Evolutionary conservation across 2,329 filamentous ascomycete genomes (phyloP).

Genomic region (Pyrenophora graminea): DNA sequence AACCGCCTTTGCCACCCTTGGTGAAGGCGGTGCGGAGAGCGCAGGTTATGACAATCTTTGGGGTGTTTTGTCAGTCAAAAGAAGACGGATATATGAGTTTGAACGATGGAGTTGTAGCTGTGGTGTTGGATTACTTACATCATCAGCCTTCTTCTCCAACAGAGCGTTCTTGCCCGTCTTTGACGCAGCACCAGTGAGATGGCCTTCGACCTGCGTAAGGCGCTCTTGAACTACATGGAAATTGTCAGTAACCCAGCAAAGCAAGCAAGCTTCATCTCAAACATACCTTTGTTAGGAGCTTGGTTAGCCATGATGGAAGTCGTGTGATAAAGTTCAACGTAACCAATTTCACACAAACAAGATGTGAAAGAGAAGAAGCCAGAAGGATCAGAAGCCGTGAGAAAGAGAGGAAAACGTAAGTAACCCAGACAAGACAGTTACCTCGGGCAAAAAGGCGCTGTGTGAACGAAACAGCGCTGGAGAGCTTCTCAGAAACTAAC

Average conservation of each 20-base stretch:
- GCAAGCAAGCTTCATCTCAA: not conserved
- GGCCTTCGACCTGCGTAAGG: conserved; percentile 62
- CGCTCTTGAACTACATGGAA: conserved; percentile 57
- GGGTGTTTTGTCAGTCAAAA: conserved; percentile 4
- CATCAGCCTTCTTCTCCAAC: conserved; percentile 61
- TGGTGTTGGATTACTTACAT: conserved; percentile 45
- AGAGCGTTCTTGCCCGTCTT: conserved; percentile 49
- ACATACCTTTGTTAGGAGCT: conserved; percentile 34
- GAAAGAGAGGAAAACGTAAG: not conserved
- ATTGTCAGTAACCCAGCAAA: conserved; percentile 14
- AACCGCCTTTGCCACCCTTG: conserved; percentile 87
- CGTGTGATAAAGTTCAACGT: not conserved
- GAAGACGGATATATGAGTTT: too few relatives aligned
- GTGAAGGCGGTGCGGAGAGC: conserved; percentile 91
- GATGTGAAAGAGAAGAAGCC: conserved; percentile 5
- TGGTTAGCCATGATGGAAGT: conserved; percentile 44
- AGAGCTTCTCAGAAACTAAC: not conserved
- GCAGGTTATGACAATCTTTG: conserved; percentile 80
- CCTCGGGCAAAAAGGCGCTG: not conserved
- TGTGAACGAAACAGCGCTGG: not conserved
- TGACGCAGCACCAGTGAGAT: conserved; percentile 54
- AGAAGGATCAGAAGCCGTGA: not conserved
- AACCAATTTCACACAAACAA: too few relatives aligned
- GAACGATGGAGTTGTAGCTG: too few relatives aligned
- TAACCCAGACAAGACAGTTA: too few relatives aligned